Evolutionary conservation across 805 yeast species (phyloP).

Genomic region (Hanseniaspora jakobsenii): DNA sequence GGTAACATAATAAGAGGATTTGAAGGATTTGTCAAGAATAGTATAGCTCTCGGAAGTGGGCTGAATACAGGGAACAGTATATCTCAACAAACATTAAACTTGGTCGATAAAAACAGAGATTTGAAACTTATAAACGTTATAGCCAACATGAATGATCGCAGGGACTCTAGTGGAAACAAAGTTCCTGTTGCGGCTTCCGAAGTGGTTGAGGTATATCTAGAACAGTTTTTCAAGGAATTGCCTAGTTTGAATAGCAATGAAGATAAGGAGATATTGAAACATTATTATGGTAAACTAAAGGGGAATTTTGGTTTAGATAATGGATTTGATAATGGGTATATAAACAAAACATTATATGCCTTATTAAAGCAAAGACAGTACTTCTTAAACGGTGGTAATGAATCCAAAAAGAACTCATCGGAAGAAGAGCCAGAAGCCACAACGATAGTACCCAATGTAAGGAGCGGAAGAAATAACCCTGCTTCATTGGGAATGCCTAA

Average conservation of each 20-base stretch:
- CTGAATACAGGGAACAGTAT: slow-evolving; percentile 9
- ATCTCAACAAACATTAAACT: not conserved
- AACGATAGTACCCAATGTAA: too few relatives aligned
- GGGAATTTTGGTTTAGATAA: slow-evolving; percentile 13
- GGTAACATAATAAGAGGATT: slow-evolving; percentile 15
- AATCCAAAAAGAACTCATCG: too few relatives aligned
- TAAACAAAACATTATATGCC: slow-evolving; percentile 1
- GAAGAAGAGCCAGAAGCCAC: too few relatives aligned
- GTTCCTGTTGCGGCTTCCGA: slow-evolving; percentile 5
- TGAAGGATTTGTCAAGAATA: slow-evolving; percentile 13
- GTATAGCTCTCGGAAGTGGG: slow-evolving; percentile 12
- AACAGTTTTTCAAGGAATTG: slow-evolving; percentile 1
- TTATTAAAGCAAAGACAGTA: slow-evolving; percentile 6
- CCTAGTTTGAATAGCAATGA: slow-evolving; percentile 3
- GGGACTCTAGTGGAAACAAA: not conserved
- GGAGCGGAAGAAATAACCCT: slow-evolving; percentile 6
- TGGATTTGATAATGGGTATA: slow-evolving; percentile 14
- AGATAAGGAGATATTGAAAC: slow-evolving; percentile 5
- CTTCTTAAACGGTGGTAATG: not conserved
- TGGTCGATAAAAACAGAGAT: slow-evolving; percentile 8
- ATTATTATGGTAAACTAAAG: slow-evolving; percentile 11
- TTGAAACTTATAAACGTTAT: slow-evolving; percentile 4
- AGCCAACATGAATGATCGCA: not conserved
- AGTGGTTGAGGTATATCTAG: slow-evolving; percentile 4
- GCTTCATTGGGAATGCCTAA: slow-evolving; percentile 6